Evolutionary conservation across 495 filamentous ascomycete species (phyloP), one percentile per base, ranked within the genome.

Genomic region (Neohortaea acidophila): DNA sequence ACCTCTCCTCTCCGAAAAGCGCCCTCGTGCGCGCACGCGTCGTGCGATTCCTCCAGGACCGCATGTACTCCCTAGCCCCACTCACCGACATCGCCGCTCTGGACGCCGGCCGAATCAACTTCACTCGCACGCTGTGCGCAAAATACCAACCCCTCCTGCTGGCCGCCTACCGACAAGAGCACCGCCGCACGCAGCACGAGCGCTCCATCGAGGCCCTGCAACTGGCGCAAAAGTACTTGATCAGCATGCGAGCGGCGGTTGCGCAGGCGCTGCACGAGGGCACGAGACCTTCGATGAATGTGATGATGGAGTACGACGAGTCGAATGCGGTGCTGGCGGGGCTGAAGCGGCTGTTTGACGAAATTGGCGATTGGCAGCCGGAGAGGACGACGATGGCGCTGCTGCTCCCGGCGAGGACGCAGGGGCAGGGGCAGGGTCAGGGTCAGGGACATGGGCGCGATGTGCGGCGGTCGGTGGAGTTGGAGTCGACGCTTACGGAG

Each of bases 221-320:
- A 17, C 11, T 12, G 10, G 38, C 38, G 10, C 12, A 23, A 19
- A 17, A 33, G 18, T 40, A 19, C 26, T 12, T 40, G 10, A 3
- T 14, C 26, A 9, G 13, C 13, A 26, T 40, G 25, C 15, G 20
- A 12, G 24, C 13, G 15, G 26, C 22, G 8, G 36, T 38, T 14
- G 19, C n/a, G 15, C 22, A 21, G 10, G 19, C 32, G 19, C 6
- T 34, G 19, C 32, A 14, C 15, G 13, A 19, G 9, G n/a, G 7
- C 7, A 3, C 7, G 36, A 18, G 3, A 17, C 12, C 2, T 22
- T 27, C 6, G 36, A 29, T 8, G 36, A 27, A 7, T 2, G 12
- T n/a, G 22, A 14, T 9, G 36, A 22, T 38, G 22, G 22, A 38
- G 36, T 38, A 11, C 22, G 36, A 28, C 8, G 36, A 38, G 36